These are phyloP conservation scores for Bipolaris bicolor DNA, from an alignment of 2,329 filamentous ascomycete species.

Conservation along the genomic window DNA sequence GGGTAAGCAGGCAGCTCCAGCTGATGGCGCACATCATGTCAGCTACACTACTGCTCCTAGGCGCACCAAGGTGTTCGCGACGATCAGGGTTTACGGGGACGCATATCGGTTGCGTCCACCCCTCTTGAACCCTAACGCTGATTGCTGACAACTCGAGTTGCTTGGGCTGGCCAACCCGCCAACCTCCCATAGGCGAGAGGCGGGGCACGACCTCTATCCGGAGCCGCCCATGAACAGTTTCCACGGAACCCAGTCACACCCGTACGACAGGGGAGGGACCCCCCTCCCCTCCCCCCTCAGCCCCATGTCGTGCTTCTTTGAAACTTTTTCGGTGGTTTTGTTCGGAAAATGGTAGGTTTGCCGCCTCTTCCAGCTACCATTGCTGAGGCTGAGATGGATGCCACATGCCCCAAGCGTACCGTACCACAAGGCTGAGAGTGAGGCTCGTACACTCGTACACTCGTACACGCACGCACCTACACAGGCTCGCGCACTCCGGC, in stretches of 20 bases:
- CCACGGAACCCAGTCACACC: neutral
- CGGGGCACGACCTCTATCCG: conserved; percentile 2
- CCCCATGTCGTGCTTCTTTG: neutral
- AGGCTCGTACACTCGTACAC: neutral
- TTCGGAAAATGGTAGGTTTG: neutral
- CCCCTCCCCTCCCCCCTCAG: too few relatives aligned
- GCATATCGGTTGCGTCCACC: neutral
- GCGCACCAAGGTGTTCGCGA: neutral
- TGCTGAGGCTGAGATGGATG: neutral
- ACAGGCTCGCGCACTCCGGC: conserved; percentile 7
- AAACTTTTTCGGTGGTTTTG: neutral
- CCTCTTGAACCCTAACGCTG: neutral
- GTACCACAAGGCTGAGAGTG: neutral
- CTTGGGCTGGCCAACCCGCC: too few relatives aligned
- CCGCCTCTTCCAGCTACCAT: neutral
- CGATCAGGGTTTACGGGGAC: conserved; percentile 2
- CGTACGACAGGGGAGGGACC: neutral
- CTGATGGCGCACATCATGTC: neutral
- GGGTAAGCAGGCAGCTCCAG: neutral
- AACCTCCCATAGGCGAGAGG: neutral
- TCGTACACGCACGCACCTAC: neutral
- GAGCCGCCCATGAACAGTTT: conserved; percentile 1
- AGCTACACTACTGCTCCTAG: neutral
- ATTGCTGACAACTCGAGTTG: neutral
- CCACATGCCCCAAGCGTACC: neutral